Percentiles rank a stretch among this genome's conserved stretches.
These are phyloP conservation scores for Sugiyamaella americana DNA, from an alignment of 805 yeast species.

Conservation along the genomic window DNA sequence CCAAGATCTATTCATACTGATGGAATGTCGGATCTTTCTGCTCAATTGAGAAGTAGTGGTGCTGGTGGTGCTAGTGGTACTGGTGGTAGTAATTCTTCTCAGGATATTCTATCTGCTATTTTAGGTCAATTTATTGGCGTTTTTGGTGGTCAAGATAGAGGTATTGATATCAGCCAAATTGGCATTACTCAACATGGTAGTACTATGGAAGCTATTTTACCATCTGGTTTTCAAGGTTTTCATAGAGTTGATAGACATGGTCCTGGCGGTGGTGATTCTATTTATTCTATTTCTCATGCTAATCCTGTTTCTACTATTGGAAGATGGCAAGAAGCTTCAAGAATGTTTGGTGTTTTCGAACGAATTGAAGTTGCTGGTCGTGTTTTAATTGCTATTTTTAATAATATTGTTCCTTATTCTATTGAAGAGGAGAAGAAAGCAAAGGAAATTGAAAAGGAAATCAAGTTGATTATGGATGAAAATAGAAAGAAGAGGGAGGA, in stretches of 20 bases:
- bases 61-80: no score
- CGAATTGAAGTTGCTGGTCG: slow-evolving; percentile 30
- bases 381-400: slow-evolving; percentile 23
- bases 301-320: slow-evolving; percentile 45
- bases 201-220: not conserved
- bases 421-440: slow-evolving; percentile 25
- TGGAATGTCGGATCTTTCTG: slow-evolving; percentile 10
- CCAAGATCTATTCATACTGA: slow-evolving; percentile 8
- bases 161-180: not conserved
- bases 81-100: not conserved
- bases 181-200: not conserved
- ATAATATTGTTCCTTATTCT: slow-evolving; percentile 21
- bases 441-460: slow-evolving; percentile 30
- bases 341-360: slow-evolving; percentile 44
- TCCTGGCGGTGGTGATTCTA: not conserved
- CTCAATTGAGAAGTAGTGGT: no score
- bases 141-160: slow-evolving; percentile 5
- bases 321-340: slow-evolving; percentile 61
- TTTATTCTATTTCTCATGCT: not conserved
- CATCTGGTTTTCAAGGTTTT: not conserved
- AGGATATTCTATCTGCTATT: slow-evolving; percentile 10
- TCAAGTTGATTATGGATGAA: slow-evolving; percentile 29
- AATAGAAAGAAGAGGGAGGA: slow-evolving; percentile 25
- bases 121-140: slow-evolving; percentile 14
- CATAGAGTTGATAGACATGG: not conserved